These are phyloP conservation scores for Capsella rubella DNA, from an alignment of 441 rosid species.

Conservation along the genomic window DNA sequence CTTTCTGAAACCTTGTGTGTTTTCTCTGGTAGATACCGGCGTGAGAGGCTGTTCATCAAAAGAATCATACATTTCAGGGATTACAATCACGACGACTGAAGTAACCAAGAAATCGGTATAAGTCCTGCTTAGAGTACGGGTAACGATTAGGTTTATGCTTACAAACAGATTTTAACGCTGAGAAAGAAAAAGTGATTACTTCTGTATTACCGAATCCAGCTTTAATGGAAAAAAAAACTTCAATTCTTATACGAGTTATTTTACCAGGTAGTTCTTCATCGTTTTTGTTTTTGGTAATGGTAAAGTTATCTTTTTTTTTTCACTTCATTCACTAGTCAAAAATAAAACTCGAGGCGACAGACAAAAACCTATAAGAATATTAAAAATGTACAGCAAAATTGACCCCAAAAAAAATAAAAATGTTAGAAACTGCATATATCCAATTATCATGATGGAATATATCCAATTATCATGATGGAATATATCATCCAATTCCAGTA, in stretches of 20 bases:
- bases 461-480: too few species aligned
- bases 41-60: constrained; percentile 72
- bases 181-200: neutral
- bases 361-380: too few species aligned
- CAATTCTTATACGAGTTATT: neutral
- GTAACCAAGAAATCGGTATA: neutral
- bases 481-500: too few species aligned
- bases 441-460: too few species aligned
- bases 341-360: too few species aligned
- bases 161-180: neutral
- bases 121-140: constrained; percentile 3
- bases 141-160: neutral
- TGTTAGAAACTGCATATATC: too few species aligned
- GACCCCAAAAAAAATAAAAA: too few species aligned
- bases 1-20: neutral
- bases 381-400: too few species aligned
- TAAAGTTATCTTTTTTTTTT: neutral
- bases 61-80: constrained; percentile 67
- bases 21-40: constrained; percentile 56
- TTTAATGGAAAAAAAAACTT: neutral
- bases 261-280: neutral
- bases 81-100: constrained; percentile 48
- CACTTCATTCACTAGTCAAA: neutral
- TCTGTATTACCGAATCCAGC: constrained; percentile 7
- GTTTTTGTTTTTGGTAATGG: neutral